phyloP scores from a whole-genome alignment of 2,329 filamentous ascomycete genomes.

The Fragosphaeria purpurea region DNA sequence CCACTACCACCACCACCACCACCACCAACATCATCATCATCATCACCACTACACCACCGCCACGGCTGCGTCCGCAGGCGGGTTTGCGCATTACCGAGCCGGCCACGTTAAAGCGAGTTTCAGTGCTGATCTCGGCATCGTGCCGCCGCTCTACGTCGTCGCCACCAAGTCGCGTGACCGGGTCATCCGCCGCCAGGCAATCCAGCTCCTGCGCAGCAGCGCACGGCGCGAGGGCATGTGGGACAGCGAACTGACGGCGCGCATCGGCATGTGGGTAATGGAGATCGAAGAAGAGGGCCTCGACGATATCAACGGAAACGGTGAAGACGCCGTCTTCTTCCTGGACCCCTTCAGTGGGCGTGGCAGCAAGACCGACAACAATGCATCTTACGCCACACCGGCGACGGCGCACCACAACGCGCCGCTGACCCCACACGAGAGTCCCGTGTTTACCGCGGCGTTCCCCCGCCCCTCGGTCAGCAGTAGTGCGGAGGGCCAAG shows the following conservation, averaged over 20 bases:
- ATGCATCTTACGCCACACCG: not conserved
- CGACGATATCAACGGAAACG: conserved; percentile 11
- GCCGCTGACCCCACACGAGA: conserved; percentile 19
- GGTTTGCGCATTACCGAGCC: conserved; percentile 26
- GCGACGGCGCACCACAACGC: not conserved
- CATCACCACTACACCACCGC: conserved; percentile 17
- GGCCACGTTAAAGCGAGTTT: conserved; percentile 51
- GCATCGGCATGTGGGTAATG: conserved; percentile 46
- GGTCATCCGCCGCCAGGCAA: conserved; percentile 46
- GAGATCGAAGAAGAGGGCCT: conserved; percentile 42
- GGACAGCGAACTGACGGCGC: conserved; percentile 51
- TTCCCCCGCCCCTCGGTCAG: conserved; percentile 9
- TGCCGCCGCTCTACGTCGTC: conserved; percentile 55
- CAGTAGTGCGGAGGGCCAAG: conserved; percentile 15
- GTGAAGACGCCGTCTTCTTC: not conserved
- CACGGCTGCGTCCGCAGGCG: conserved; percentile 12
- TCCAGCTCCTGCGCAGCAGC: conserved; percentile 49
- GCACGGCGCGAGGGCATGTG: conserved; percentile 58
- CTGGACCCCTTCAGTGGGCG: no score
- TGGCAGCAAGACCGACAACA: no score
- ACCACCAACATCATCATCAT: conserved; percentile 27
- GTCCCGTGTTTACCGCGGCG: conserved; percentile 13
- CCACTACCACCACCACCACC: conserved; percentile 16
- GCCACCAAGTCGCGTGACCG: conserved; percentile 56
- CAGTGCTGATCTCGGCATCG: conserved; percentile 53